Conservation (phyloP, 345 rosid genomes). For the Alliaria petiolata region DNA sequence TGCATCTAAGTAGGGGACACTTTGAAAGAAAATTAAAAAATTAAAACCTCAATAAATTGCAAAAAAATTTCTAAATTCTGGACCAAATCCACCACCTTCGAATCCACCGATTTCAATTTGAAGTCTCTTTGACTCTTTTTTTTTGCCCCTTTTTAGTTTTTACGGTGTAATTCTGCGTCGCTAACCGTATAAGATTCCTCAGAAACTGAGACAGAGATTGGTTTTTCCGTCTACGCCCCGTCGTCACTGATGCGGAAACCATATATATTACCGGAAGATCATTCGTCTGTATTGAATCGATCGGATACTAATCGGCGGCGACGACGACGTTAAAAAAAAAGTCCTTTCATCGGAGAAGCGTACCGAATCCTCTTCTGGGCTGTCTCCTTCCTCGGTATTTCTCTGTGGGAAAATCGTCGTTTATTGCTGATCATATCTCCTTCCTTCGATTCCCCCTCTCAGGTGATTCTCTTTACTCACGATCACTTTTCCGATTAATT, state of each 20-base stretch:
- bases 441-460: neutral
- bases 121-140: slow-evolving; percentile 25
- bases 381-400: neutral
- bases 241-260: slow-evolving; percentile 14
- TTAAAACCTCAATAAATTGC: neutral
- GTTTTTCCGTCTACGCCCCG: slow-evolving; percentile 8
- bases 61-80: neutral
- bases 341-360: neutral
- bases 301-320: neutral
- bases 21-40: neutral
- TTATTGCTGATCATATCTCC: neutral
- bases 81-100: neutral
- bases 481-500: neutral
- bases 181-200: slow-evolving; percentile 1
- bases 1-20: neutral
- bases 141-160: neutral
- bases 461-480: neutral
- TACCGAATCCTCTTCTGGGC: neutral
- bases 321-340: neutral
- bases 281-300: neutral
- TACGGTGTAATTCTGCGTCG: neutral
- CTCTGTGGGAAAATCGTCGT: neutral
- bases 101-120: neutral
- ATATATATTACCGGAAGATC: neutral
- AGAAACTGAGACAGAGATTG: neutral